Evolutionary conservation across 1,284 basidiomycete genomes (phyloP).

Genomic region (Moniliella sp.): DNA sequence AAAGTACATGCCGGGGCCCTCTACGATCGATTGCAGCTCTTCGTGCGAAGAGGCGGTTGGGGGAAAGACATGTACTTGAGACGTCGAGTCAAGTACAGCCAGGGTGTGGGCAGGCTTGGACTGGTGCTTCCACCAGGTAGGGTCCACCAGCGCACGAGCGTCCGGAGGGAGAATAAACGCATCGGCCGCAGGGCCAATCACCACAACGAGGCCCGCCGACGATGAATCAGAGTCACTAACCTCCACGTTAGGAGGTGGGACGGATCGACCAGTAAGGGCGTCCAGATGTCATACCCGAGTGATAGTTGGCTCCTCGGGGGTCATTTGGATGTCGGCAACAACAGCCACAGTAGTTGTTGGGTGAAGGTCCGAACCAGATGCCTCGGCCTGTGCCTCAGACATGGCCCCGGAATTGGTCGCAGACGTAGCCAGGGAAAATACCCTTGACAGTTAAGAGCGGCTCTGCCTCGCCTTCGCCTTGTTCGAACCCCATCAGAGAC

Average conservation of each 20-base stretch:
- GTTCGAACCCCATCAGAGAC: conserved; percentile 24
- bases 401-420: neutral
- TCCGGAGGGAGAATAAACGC: conserved; percentile 16
- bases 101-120: neutral
- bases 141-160: conserved; percentile 2
- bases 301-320: conserved; percentile 5
- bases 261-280: conserved; percentile 22
- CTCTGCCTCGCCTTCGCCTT: conserved; percentile 15
- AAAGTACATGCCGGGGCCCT: conserved; percentile 5
- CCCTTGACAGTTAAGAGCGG: conserved; percentile 16
- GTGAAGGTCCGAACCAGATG: conserved; percentile 1
- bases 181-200: conserved; percentile 10
- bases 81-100: neutral
- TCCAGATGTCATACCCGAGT: conserved; percentile 30
- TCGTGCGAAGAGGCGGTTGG: neutral
- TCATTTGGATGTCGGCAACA: conserved; percentile 18
- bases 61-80: neutral
- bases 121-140: neutral
- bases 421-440: conserved; percentile 11
- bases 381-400: neutral
- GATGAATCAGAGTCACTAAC: too few species aligned
- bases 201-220: conserved; percentile 2
- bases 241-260: conserved; percentile 8
- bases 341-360: conserved; percentile 11
- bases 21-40: neutral